Conservation (phyloP, 192 early-diverging fungal genomes). For the Backusella circina region DNA sequence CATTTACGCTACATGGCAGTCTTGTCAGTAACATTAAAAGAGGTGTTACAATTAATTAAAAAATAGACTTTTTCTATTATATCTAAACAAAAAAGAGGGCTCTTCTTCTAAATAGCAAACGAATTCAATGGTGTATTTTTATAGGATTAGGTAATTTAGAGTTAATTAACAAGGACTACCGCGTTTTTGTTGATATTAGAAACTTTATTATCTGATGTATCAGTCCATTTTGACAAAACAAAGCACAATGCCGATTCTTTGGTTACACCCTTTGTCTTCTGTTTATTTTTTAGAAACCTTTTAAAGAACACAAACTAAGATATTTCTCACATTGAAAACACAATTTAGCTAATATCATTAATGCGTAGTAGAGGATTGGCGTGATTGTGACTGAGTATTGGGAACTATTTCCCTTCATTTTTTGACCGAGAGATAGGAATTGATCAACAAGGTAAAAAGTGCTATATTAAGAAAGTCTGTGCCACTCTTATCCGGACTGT, state of each 20-base stretch:
- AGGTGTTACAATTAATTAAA: constrained; percentile 8
- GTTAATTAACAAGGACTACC: not conserved
- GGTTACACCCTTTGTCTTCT: not conserved
- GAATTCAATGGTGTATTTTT: not conserved
- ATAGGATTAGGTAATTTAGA: not conserved
- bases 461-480: not conserved
- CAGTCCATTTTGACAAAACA: not conserved
- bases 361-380: not conserved
- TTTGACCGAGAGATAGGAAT: constrained; percentile 2
- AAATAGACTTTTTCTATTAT: too few relatives aligned
- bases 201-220: not conserved
- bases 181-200: not conserved
- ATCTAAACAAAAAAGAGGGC: too few relatives aligned
- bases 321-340: not conserved
- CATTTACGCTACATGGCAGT: constrained; percentile 21
- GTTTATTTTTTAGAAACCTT: not conserved
- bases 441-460: not conserved
- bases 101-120: not conserved
- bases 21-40: constrained; percentile 14
- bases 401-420: not conserved
- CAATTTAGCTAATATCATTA: not conserved
- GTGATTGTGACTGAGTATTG: not conserved
- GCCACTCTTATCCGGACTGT: not conserved
- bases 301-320: not conserved
- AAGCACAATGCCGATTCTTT: not conserved